Conservation (phyloP, 345 rosid species). For the Pelargonium nanum region DNA sequence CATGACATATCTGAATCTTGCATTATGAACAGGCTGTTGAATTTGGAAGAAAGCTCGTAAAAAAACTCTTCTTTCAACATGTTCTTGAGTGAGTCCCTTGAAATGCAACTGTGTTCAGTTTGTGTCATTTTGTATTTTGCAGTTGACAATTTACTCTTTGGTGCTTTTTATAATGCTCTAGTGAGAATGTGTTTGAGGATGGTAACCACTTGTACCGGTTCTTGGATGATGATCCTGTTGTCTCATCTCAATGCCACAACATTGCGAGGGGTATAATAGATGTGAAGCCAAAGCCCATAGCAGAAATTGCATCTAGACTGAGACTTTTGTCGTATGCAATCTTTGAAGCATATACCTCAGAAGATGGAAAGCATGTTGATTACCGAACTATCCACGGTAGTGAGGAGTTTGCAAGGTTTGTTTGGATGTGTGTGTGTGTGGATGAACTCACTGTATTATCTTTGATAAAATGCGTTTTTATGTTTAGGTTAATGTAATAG, state of each 20-base stretch:
- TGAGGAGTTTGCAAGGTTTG: conserved; percentile 89
- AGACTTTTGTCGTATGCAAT: conserved; percentile 52
- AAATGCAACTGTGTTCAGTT: conserved; percentile 6
- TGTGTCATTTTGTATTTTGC: conserved; percentile 3
- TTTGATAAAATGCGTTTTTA: conserved; percentile 3
- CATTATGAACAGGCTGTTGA: conserved; percentile 46
- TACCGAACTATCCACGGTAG: conserved; percentile 87
- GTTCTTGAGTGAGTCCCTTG: conserved; percentile 55
- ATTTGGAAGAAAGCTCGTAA: conserved; percentile 72
- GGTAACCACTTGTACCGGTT: conserved; percentile 75
- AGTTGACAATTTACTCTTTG: background rate
- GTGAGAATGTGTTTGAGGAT: conserved; percentile 82
- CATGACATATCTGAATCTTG: background rate
- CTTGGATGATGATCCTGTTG: conserved; percentile 58
- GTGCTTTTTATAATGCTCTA: conserved; percentile 19
- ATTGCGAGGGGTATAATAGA: conserved; percentile 72
- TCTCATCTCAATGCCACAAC: conserved; percentile 73
- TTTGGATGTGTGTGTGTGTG: background rate
- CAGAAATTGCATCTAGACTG: conserved; percentile 62
- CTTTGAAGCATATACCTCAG: conserved; percentile 64
- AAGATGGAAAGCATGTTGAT: conserved; percentile 76
- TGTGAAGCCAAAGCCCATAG: conserved; percentile 55
- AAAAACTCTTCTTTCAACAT: conserved; percentile 58
- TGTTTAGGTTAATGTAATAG: background rate
- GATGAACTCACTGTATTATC: background rate